These are phyloP conservation scores for Hanseniaspora meyeri DNA, from an alignment of 805 yeast genomes.

Conservation along the genomic window DNA sequence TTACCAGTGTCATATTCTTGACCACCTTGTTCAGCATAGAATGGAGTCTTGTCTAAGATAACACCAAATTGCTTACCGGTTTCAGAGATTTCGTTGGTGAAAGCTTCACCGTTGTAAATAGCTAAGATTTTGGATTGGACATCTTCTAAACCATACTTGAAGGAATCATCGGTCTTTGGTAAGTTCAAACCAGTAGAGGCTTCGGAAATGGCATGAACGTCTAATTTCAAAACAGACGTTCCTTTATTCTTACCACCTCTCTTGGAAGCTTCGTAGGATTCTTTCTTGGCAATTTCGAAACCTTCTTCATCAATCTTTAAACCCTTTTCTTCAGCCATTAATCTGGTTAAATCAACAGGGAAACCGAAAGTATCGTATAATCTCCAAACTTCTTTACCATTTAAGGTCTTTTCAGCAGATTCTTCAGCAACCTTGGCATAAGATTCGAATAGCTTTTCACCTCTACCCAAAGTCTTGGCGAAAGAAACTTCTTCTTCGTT, in stretches of 20 bases:
- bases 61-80: conserved; percentile 57
- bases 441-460: conserved; percentile 90
- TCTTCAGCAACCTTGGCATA: conserved; percentile 75
- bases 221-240: conserved; percentile 58
- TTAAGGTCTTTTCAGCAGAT: conserved; percentile 59
- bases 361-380: conserved; percentile 96
- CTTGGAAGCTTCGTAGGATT: conserved; percentile 89
- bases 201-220: conserved; percentile 77
- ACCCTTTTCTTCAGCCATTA: conserved; percentile 98
- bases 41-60: conserved; percentile 77
- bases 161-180: conserved; percentile 72
- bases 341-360: conserved; percentile 94
- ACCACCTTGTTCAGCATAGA: conserved; percentile 99
- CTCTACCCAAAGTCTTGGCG: conserved; percentile 91
- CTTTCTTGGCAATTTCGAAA: conserved; percentile 80
- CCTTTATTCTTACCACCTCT: conserved; percentile 59
- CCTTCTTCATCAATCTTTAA: conserved; percentile 83
- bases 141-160: conserved; percentile 63
- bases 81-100: conserved; percentile 31
- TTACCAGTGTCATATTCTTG: conserved; percentile 94
- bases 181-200: conserved; percentile 47
- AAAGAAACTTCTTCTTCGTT: conserved; percentile 94
- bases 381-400: conserved; percentile 97
- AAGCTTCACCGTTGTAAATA: conserved; percentile 17
- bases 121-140: conserved; percentile 37